These are phyloP conservation scores for Hylodesmum podocarpum DNA, from an alignment of 306 rosid genomes.

Conservation along the genomic window DNA sequence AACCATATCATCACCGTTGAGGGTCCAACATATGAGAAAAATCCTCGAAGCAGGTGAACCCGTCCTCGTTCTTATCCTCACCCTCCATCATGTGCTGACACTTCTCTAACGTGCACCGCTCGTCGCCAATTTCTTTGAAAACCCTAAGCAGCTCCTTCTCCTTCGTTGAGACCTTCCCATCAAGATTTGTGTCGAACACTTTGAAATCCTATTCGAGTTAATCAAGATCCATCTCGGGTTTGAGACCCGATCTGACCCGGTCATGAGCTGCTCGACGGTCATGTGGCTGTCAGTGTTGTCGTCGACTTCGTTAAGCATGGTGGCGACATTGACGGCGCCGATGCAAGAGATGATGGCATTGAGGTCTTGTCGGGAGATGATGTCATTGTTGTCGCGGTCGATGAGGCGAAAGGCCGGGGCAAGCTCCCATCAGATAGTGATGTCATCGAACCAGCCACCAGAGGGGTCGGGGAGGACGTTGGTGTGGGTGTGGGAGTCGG, in stretches of 20 bases:
- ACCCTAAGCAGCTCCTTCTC: conserved; percentile 77
- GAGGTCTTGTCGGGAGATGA: conserved; percentile 61
- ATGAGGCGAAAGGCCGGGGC: conserved; percentile 54
- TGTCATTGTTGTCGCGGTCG: conserved; percentile 61
- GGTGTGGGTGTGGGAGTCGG: conserved; percentile 54
- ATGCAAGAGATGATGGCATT: conserved; percentile 54
- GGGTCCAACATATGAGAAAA: conserved; percentile 87
- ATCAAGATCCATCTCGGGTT: conserved; percentile 38
- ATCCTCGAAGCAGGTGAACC: conserved; percentile 88
- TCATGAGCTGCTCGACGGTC: conserved; percentile 51
- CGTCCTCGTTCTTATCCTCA: conserved; percentile 72
- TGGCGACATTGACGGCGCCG: conserved; percentile 48
- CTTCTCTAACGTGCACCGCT: conserved; percentile 81
- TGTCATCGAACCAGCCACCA: conserved; percentile 50
- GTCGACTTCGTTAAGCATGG: conserved; percentile 72
- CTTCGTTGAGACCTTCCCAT: conserved; percentile 82
- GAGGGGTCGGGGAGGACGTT: conserved; percentile 57
- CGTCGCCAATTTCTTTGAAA: conserved; percentile 70
- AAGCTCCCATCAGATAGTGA: conserved; percentile 37
- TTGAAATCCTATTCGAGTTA: conserved; percentile 59
- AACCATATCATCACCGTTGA: conserved; percentile 41
- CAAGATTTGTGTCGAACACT: conserved; percentile 72
- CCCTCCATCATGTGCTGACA: conserved; percentile 89
- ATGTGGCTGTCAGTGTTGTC: conserved; percentile 44
- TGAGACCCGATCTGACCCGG: conserved; percentile 46